These are phyloP conservation scores for Amphirosellinia nigrospora DNA, from an alignment of 495 filamentous ascomycete species.

Conservation along the genomic window DNA sequence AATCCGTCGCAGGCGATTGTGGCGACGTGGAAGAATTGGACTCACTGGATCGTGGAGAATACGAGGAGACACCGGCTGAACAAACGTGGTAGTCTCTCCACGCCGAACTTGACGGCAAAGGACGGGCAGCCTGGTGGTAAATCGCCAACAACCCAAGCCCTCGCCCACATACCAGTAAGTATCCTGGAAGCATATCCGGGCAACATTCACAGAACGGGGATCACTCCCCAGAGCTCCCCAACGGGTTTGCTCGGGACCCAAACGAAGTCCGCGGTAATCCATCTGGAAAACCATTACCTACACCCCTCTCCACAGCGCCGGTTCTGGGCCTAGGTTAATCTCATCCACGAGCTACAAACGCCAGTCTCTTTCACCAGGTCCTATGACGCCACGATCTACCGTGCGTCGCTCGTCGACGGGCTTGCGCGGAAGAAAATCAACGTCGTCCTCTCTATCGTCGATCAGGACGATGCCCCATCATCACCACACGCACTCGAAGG, in stretches of 20 bases:
- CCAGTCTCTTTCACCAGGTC: constrained; percentile 86
- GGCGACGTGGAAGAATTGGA: constrained; percentile 78
- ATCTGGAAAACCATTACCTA: constrained; percentile 32
- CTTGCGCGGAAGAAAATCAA: constrained; percentile 93
- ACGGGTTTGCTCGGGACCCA: constrained; percentile 27
- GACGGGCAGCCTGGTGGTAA: constrained; percentile 47
- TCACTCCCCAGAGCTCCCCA: constrained; percentile 33
- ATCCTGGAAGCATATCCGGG: constrained; percentile 37
- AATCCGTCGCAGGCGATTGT: constrained; percentile 56
- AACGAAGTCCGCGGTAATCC: constrained; percentile 23
- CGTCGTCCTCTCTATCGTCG: constrained; percentile 92
- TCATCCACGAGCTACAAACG: constrained; percentile 68
- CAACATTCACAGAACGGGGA: constrained; percentile 26
- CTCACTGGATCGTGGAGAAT: constrained; percentile 58
- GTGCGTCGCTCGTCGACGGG: constrained; percentile 72
- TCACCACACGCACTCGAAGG: constrained; percentile 91
- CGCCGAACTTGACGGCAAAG: constrained; percentile 56
- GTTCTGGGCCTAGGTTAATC: constrained; percentile 57
- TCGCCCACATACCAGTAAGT: constrained; percentile 61
- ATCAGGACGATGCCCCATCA: constrained; percentile 93
- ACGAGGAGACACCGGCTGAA: constrained; percentile 50
- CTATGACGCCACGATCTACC: constrained; percentile 84
- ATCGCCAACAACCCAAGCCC: constrained; percentile 52
- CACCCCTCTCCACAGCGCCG: constrained; percentile 44
- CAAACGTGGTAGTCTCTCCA: constrained; percentile 60